Evolutionary conservation across 73 alveolate species (phyloP).

Genomic region (Durusdinium trenchii): DNA sequence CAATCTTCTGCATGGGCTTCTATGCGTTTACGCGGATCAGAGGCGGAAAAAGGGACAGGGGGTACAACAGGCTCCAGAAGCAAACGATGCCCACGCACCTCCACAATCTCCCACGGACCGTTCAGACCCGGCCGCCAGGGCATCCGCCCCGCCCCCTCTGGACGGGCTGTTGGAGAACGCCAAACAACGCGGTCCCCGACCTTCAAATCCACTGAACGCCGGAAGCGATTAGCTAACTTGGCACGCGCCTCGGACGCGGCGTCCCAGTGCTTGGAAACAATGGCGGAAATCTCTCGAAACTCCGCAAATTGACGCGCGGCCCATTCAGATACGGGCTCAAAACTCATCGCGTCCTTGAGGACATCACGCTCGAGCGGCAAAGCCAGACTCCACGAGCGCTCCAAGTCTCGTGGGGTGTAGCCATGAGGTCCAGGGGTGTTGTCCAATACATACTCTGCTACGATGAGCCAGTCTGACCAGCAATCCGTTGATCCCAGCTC

Average conservation of each 20-base stretch:
- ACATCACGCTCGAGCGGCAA: background rate
- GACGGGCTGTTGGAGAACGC: background rate
- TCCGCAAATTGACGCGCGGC: background rate
- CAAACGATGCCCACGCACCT: background rate
- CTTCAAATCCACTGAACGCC: background rate
- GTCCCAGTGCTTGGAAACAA: background rate
- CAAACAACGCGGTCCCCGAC: background rate
- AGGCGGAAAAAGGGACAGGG: background rate
- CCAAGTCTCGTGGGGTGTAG: background rate
- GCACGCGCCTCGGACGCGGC: background rate
- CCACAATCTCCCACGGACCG: slow-evolving; percentile 25
- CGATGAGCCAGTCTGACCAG: background rate
- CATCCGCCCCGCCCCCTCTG: background rate
- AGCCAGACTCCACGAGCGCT: background rate
- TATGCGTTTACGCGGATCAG: no score
- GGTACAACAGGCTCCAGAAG: background rate
- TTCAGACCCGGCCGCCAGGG: slow-evolving; percentile 3
- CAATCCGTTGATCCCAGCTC: background rate
- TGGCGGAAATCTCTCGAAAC: background rate
- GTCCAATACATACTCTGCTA: background rate
- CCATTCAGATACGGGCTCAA: background rate
- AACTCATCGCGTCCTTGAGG: background rate
- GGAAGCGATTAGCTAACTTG: background rate
- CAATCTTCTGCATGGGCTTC: background rate
- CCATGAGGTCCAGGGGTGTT: background rate